Conservation (phyloP, 2,329 filamentous ascomycete species). For the Diaporthe helianthi region DNA sequence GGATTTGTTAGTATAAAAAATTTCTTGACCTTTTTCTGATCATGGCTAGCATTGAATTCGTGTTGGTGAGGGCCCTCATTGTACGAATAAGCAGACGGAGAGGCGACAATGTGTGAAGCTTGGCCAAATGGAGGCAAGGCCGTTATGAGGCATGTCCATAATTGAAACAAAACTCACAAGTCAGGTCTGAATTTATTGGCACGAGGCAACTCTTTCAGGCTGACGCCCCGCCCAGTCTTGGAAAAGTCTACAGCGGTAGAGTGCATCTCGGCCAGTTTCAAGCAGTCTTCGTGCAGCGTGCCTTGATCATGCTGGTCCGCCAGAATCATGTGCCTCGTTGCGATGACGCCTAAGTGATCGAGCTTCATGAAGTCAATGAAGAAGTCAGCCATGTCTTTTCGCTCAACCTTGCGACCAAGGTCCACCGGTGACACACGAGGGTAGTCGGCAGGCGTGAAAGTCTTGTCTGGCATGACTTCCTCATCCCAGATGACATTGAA, state of each 20-base stretch:
- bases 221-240: conserved; percentile 72
- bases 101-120: background rate
- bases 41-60: accelerated
- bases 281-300: conserved; percentile 59
- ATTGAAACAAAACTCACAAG: conserved; percentile 54
- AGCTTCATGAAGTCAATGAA: conserved; percentile 80
- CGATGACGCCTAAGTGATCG: conserved; percentile 71
- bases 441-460: conserved; percentile 73
- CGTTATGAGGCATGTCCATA: background rate
- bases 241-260: conserved; percentile 79
- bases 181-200: conserved; percentile 55
- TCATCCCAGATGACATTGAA: conserved; percentile 82
- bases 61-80: accelerated
- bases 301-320: conserved; percentile 64
- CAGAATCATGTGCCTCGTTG: conserved; percentile 67
- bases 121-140: background rate
- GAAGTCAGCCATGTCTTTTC: conserved; percentile 77
- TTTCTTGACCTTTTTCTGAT: background rate
- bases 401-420: conserved; percentile 65
- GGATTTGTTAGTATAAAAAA: conserved; percentile 26
- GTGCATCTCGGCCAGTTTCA: conserved; percentile 66
- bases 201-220: conserved; percentile 52
- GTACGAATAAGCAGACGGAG: accelerated
- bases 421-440: conserved; percentile 61
- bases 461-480: conserved; percentile 50